A percentile compares a stretch with the other conserved stretches of the same genome.
phyloP scores from a whole-genome alignment of 306 rosid species.

The Dalbergia cultrata region DNA sequence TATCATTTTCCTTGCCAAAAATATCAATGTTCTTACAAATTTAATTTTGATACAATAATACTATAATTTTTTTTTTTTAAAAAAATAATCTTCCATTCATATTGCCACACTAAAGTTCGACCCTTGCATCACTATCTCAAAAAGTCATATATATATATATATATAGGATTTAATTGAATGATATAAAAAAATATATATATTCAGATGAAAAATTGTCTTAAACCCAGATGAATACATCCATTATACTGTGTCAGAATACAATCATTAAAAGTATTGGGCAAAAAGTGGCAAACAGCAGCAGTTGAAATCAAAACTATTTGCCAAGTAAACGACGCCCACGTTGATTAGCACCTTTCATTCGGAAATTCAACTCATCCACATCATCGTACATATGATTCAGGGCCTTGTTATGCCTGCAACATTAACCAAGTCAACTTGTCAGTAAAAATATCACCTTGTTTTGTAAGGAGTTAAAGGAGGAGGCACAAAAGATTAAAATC shows the following conservation, averaged over 20 bases:
- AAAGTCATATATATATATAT: no score
- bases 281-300: not conserved
- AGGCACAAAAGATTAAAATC: not conserved
- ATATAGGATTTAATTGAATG: no score
- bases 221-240: conserved; percentile 33
- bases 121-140: no score
- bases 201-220: not conserved
- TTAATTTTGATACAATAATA: no score
- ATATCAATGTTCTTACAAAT: no score
- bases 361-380: conserved; percentile 71
- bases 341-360: conserved; percentile 73
- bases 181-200: no score
- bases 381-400: conserved; percentile 61
- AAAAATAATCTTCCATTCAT: no score
- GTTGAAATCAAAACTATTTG: conserved; percentile 57
- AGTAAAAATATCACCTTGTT: conserved; percentile 6
- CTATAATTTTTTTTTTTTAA: no score
- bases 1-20: no score
- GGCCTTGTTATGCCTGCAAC: conserved; percentile 78
- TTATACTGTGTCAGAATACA: conserved; percentile 9
- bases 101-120: no score
- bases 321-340: conserved; percentile 85
- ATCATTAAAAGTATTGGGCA: not conserved
- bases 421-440: conserved; percentile 22
- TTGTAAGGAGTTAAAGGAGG: not conserved